phyloP scores from a whole-genome alignment of 495 filamentous ascomycete genomes.

The Hyaloscypha bicolor region DNA sequence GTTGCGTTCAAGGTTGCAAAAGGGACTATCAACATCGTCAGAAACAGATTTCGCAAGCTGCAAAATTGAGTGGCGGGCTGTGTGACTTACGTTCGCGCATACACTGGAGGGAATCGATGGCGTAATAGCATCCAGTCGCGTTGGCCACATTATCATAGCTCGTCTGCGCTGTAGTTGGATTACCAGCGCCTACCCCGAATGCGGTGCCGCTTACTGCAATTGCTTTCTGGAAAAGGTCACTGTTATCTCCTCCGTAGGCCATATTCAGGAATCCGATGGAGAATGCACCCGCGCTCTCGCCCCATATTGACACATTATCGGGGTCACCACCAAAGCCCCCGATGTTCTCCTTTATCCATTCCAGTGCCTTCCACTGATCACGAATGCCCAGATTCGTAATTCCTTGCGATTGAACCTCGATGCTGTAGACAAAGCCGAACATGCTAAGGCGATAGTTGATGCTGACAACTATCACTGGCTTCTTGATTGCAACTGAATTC shows the following conservation, averaged over 20 bases:
- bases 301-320: conserved; percentile 34
- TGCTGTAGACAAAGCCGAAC: neutral
- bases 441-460: neutral
- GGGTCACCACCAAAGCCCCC: conserved; percentile 69
- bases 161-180: neutral
- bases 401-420: neutral
- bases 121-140: neutral
- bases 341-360: conserved; percentile 74
- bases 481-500: conserved; percentile 64
- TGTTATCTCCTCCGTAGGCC: conserved; percentile 35
- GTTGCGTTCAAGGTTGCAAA: conserved; percentile 55
- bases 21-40: too few species aligned
- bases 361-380: conserved; percentile 67
- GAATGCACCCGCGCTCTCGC: conserved; percentile 55
- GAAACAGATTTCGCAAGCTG: conserved; percentile 57
- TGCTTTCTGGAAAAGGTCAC: neutral
- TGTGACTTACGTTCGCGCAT: neutral
- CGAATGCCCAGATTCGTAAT: conserved; percentile 60
- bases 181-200: neutral
- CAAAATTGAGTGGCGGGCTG: too few species aligned
- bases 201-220: neutral
- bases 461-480: conserved; percentile 23
- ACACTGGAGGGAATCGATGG: neutral
- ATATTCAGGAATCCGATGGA: conserved; percentile 48
- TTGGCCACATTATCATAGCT: neutral